These are phyloP conservation scores for Talaromyces pinophilus DNA, from an alignment of 2,329 filamentous ascomycete genomes.

Conservation along the genomic window DNA sequence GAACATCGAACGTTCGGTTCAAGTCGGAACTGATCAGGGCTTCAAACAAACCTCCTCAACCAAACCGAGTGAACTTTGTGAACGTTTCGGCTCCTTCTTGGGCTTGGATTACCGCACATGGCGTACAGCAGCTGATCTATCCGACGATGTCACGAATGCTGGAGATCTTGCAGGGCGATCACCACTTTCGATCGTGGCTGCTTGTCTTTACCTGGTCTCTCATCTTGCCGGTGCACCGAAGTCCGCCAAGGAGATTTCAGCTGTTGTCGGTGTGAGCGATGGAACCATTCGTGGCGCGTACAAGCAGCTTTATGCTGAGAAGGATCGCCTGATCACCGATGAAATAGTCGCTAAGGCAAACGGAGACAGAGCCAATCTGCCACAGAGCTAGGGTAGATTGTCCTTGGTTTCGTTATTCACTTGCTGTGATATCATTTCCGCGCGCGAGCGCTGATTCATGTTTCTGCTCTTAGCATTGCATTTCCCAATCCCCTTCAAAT, in stretches of 20 bases:
- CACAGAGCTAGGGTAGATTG: slow-evolving; percentile 39
- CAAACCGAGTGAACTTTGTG: slow-evolving; percentile 79
- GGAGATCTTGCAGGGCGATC: slow-evolving; percentile 88
- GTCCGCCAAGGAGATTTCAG: slow-evolving; percentile 81
- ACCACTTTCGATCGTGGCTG: slow-evolving; percentile 88
- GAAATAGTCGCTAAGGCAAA: slow-evolving; percentile 73
- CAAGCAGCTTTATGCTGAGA: slow-evolving; percentile 76
- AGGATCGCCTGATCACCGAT: slow-evolving; percentile 71
- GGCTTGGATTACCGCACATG: slow-evolving; percentile 73
- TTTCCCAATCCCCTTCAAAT: neutral
- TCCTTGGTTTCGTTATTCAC: neutral
- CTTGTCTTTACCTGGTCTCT: slow-evolving; percentile 95
- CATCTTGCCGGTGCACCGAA: slow-evolving; percentile 79
- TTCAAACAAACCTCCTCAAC: slow-evolving; percentile 64
- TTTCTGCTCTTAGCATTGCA: neutral
- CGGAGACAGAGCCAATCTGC: slow-evolving; percentile 71
- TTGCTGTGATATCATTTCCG: neutral
- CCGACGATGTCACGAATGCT: slow-evolving; percentile 72
- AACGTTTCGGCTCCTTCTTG: slow-evolving; percentile 85
- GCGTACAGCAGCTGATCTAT: slow-evolving; percentile 76
- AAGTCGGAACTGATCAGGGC: slow-evolving; percentile 63
- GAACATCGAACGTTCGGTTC: slow-evolving; percentile 59
- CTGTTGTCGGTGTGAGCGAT: slow-evolving; percentile 86
- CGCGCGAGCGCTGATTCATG: neutral
- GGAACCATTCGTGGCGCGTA: slow-evolving; percentile 96